phyloP scores from a whole-genome alignment of 2,329 filamentous ascomycete species.

The Pseudofabraea citricarpa region DNA sequence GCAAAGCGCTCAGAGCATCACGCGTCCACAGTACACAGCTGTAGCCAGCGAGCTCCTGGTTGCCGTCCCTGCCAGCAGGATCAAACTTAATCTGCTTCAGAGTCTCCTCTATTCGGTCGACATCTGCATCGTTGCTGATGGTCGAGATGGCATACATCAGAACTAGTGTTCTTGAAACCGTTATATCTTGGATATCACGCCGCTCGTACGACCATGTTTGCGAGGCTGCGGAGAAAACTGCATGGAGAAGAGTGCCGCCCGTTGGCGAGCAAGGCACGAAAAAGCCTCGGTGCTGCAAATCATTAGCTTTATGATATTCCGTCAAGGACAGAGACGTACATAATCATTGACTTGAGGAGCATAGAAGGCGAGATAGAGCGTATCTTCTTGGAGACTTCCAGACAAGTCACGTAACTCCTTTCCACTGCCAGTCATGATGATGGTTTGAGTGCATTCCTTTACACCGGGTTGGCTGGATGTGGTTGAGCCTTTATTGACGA shows the following conservation, averaged over 20 bases:
- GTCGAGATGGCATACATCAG: constrained; percentile 16
- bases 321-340: constrained; percentile 8
- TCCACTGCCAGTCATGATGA: too few species aligned
- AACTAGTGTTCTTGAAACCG: constrained; percentile 14
- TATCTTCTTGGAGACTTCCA: too few species aligned
- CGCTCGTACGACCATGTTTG: constrained; percentile 13
- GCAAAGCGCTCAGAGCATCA: constrained; percentile 15
- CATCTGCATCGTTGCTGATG: constrained; percentile 3
- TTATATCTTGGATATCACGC: constrained; percentile 13
- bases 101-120: constrained; percentile 7
- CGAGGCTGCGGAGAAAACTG: constrained; percentile 9
- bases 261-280: constrained; percentile 10
- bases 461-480: too few species aligned
- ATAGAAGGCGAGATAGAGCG: constrained; percentile 21
- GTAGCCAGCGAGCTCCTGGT: constrained; percentile 16
- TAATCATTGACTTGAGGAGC: constrained; percentile 21
- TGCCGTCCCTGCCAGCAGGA: constrained; percentile 10
- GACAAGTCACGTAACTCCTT: too few species aligned
- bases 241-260: constrained; percentile 20
- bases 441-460: too few species aligned
- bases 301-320: background rate
- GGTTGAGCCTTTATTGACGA: too few species aligned
- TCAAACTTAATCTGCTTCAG: constrained; percentile 16
- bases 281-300: constrained; percentile 17
- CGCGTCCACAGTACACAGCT: constrained; percentile 21